Conservation (phyloP, 208 protist genomes). For the Leishmania arabica region DNA sequence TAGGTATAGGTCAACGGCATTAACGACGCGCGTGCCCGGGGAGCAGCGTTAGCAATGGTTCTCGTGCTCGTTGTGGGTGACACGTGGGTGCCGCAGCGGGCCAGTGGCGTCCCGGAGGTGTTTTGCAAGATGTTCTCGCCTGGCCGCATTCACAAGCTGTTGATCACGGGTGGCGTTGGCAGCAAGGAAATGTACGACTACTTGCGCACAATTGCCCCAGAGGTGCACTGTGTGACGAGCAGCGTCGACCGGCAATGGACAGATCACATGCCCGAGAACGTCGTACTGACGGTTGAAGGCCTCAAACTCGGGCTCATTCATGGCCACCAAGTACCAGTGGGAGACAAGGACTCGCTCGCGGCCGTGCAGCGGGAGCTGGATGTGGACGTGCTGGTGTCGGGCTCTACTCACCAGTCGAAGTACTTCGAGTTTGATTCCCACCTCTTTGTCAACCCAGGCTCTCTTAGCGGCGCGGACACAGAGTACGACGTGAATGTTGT, state of each 20-base stretch:
- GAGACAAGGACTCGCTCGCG: slow-evolving; percentile 94
- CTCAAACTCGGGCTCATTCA: slow-evolving; percentile 98
- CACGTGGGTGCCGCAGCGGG: slow-evolving; percentile 98
- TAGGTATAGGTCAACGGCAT: not conserved
- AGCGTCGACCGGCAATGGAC: slow-evolving; percentile 93
- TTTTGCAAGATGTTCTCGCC: slow-evolving; percentile 96
- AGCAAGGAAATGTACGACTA: slow-evolving; percentile 96
- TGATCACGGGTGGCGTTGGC: slow-evolving; percentile 99
- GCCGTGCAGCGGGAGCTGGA: slow-evolving; percentile 97
- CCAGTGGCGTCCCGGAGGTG: slow-evolving; percentile 91
- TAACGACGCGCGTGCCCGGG: not conserved
- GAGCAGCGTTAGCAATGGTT: slow-evolving; percentile 50
- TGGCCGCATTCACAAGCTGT: slow-evolving; percentile 96
- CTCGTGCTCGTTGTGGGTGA: slow-evolving; percentile 99
- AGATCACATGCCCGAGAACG: slow-evolving; percentile 83
- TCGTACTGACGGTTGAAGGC: slow-evolving; percentile 95
- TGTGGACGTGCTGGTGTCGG: slow-evolving; percentile 97
- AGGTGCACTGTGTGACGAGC: slow-evolving; percentile 97
- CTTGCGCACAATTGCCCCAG: slow-evolving; percentile 92
- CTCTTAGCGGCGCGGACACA: slow-evolving; percentile 97
- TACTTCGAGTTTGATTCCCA: slow-evolving; percentile 95
- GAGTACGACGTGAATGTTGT: slow-evolving; percentile 58
- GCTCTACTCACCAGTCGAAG: slow-evolving; percentile 93
- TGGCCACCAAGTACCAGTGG: slow-evolving; percentile 97
- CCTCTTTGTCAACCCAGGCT: slow-evolving; percentile 99